Conservation (phyloP, 495 filamentous ascomycete species). For the Penicillium manginii region DNA sequence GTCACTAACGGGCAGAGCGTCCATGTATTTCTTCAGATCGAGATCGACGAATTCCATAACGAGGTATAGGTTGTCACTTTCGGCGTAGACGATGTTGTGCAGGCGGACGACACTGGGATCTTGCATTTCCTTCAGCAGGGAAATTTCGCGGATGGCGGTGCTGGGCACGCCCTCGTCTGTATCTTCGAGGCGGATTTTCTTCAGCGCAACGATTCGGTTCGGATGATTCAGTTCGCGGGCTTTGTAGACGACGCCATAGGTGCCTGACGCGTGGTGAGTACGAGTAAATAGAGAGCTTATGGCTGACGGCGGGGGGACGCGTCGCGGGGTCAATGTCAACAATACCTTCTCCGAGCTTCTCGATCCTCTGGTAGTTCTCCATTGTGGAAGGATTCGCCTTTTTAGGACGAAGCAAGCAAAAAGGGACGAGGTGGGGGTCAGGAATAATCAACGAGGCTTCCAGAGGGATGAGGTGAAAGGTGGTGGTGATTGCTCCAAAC, state of each 20-base stretch:
- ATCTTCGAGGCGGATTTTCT: constrained; percentile 97
- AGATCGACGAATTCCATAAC: constrained; percentile 94
- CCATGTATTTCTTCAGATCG: constrained; percentile 99
- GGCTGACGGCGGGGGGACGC: too few relatives aligned
- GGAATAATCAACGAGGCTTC: neutral
- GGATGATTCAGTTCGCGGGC: constrained; percentile 78
- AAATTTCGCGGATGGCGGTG: constrained; percentile 96
- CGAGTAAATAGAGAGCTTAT: too few relatives aligned
- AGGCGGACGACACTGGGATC: constrained; percentile 92
- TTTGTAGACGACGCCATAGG: constrained; percentile 93
- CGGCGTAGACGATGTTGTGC: constrained; percentile 93
- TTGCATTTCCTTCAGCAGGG: constrained; percentile 93
- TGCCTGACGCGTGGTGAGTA: constrained; percentile 49
- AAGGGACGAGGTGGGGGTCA: neutral
- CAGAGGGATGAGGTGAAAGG: neutral
- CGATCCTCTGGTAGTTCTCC: constrained; percentile 99
- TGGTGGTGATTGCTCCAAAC: neutral
- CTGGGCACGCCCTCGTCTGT: constrained; percentile 97
- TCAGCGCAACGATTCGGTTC: constrained; percentile 87
- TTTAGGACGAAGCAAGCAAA: neutral
- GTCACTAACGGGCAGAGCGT: constrained; percentile 87
- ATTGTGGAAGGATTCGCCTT: constrained; percentile 50
- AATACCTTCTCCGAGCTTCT: constrained; percentile 97
- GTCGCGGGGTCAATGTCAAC: constrained; percentile 11
- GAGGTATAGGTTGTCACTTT: constrained; percentile 94